phyloP scores from a whole-genome alignment of 257 asterid species.

The Gardenia jasminoides region DNA sequence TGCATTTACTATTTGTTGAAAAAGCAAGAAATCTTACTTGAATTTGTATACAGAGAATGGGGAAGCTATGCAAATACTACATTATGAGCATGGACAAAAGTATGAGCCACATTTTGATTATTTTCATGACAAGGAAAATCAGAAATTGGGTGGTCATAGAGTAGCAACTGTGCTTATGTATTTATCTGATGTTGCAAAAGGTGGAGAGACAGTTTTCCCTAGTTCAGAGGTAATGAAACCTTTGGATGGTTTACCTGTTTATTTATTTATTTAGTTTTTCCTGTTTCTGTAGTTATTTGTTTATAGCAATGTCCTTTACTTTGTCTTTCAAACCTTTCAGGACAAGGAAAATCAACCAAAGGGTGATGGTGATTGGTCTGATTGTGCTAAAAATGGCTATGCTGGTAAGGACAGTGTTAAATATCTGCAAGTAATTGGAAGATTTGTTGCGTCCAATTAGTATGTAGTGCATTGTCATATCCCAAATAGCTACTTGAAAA shows the following conservation, averaged over 20 bases:
- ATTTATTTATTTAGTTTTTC: too few relatives aligned
- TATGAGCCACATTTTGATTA: conserved; percentile 87
- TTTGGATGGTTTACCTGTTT: background rate
- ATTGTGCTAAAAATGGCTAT: conserved; percentile 82
- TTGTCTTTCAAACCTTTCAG: conserved; percentile 30
- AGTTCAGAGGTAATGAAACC: conserved; percentile 46
- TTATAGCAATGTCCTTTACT: background rate
- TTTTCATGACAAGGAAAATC: conserved; percentile 73
- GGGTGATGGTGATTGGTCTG: conserved; percentile 76
- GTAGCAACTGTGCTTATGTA: conserved; percentile 94
- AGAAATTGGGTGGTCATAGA: conserved; percentile 74
- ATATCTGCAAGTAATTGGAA: background rate
- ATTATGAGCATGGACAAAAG: conserved; percentile 80
- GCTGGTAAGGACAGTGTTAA: conserved; percentile 44
- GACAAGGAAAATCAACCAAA: conserved; percentile 46
- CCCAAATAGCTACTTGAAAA: background rate
- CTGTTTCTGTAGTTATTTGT: conserved; percentile 1
- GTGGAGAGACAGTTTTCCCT: conserved; percentile 91
- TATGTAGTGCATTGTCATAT: background rate
- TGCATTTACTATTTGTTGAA: background rate
- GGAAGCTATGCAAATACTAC: conserved; percentile 80
- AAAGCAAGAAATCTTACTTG: background rate
- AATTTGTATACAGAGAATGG: conserved; percentile 59
- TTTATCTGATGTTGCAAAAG: conserved; percentile 63
- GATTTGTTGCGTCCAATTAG: background rate